Evolutionary conservation across 2,329 filamentous ascomycete genomes (phyloP).

Genomic region (Fusarium stilboides): DNA sequence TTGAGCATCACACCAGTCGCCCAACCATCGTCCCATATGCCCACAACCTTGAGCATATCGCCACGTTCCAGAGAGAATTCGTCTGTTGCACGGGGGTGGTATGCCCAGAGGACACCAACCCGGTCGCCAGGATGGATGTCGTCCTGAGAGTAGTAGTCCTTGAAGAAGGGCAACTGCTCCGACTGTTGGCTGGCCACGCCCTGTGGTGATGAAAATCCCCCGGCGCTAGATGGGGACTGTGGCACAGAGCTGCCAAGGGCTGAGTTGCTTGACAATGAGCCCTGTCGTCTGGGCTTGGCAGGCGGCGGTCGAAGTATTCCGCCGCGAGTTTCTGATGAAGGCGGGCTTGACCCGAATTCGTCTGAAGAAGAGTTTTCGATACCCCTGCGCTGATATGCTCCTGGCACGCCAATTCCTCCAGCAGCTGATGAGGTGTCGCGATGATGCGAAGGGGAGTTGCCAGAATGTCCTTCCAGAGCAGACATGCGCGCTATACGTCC

Average conservation of each 20-base stretch:
- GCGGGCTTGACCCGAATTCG: slow-evolving; percentile 79
- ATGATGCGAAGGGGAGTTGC: slow-evolving; percentile 71
- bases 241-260: slow-evolving; percentile 79
- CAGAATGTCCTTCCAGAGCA: slow-evolving; percentile 83
- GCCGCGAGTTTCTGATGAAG: slow-evolving; percentile 70
- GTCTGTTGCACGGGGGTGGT: slow-evolving; percentile 92
- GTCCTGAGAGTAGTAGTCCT: slow-evolving; percentile 98
- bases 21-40: slow-evolving; percentile 99
- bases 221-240: slow-evolving; percentile 81
- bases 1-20: slow-evolving; percentile 90
- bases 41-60: slow-evolving; percentile 97
- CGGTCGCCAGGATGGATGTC: slow-evolving; percentile 94
- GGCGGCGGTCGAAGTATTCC: slow-evolving; percentile 72
- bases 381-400: slow-evolving; percentile 65
- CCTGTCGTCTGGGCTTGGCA: slow-evolving; percentile 77
- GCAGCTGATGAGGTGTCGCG: slow-evolving; percentile 58
- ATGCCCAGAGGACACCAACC: slow-evolving; percentile 95
- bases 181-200: slow-evolving; percentile 90
- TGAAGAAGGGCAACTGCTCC: slow-evolving; percentile 96
- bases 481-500: slow-evolving; percentile 97
- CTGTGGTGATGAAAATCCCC: slow-evolving; percentile 86
- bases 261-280: slow-evolving; percentile 91
- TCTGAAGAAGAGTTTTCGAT: slow-evolving; percentile 78
- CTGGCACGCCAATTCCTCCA: slow-evolving; percentile 60
- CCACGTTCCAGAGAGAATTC: slow-evolving; percentile 95